Conservation (phyloP, 352 stramenopile species). For the Pythium brachiatum region DNA sequence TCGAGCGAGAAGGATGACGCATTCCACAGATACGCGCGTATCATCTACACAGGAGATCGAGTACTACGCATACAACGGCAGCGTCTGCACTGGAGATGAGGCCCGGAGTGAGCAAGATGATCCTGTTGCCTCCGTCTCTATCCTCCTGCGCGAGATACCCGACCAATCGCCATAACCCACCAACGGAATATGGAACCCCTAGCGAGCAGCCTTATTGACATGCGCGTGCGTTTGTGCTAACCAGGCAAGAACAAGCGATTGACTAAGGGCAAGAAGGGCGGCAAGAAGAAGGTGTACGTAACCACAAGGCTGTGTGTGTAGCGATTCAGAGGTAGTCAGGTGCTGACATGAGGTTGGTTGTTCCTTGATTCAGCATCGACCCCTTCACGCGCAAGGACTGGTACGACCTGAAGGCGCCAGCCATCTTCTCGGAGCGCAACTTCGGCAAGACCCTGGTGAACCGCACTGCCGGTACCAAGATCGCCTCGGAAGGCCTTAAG, state of each 20-base stretch:
- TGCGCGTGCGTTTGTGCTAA: not conserved
- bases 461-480: slow-evolving; percentile 95
- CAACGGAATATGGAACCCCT: not conserved
- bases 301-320: too few species aligned
- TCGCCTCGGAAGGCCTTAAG: slow-evolving; percentile 98
- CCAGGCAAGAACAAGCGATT: slow-evolving; percentile 91
- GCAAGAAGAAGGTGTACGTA: slow-evolving; percentile 91
- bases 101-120: not conserved
- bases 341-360: not conserved
- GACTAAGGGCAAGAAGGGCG: slow-evolving; percentile 91
- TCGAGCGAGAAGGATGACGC: not conserved
- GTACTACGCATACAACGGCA: not conserved
- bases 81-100: not conserved
- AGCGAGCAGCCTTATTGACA: slow-evolving; percentile 11
- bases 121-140: not conserved
- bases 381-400: slow-evolving; percentile 99
- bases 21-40: not conserved
- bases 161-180: not conserved
- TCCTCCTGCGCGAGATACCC: not conserved
- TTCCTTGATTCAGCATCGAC: slow-evolving; percentile 81
- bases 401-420: slow-evolving; percentile 97
- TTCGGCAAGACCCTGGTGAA: slow-evolving; percentile 99
- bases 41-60: not conserved
- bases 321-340: too few species aligned
- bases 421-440: slow-evolving; percentile 97